Conservation (phyloP, 2,329 filamentous ascomycete genomes). For the Colletotrichum destructivum region DNA sequence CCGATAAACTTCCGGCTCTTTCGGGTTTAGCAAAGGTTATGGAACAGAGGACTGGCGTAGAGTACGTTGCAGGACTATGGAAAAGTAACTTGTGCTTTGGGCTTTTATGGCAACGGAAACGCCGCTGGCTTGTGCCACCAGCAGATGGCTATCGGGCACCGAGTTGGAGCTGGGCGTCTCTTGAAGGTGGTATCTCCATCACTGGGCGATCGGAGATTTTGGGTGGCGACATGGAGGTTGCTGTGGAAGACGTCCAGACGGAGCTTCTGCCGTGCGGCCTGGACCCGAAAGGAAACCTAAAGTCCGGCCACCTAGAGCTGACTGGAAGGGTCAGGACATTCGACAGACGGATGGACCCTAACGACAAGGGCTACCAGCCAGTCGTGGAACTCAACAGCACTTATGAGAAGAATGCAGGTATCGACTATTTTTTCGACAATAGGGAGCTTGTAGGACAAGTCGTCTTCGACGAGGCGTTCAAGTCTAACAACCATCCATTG, state of each 20-base stretch:
- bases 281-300: not conserved
- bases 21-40: not conserved
- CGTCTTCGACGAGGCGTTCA: not conserved
- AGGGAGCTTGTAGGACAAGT: not conserved
- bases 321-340: not conserved
- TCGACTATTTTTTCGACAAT: not conserved
- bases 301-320: not conserved
- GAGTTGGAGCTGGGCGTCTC: slow-evolving; percentile 8
- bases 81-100: not conserved
- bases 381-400: not conserved
- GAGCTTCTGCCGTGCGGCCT: not conserved
- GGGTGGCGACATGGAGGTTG: not conserved
- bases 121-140: not conserved
- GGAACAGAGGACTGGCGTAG: not conserved
- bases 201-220: not conserved
- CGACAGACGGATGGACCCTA: not conserved
- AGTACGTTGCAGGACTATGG: not conserved
- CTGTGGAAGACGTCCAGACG: not conserved
- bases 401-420: not conserved
- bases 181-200: not conserved
- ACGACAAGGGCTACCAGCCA: not conserved
- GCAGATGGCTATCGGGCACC: not conserved
- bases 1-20: not conserved
- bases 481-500: not conserved
- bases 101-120: not conserved